Conservation (phyloP, 768 basidiomycete species). For the Macrolepiota fuliginosa region DNA sequence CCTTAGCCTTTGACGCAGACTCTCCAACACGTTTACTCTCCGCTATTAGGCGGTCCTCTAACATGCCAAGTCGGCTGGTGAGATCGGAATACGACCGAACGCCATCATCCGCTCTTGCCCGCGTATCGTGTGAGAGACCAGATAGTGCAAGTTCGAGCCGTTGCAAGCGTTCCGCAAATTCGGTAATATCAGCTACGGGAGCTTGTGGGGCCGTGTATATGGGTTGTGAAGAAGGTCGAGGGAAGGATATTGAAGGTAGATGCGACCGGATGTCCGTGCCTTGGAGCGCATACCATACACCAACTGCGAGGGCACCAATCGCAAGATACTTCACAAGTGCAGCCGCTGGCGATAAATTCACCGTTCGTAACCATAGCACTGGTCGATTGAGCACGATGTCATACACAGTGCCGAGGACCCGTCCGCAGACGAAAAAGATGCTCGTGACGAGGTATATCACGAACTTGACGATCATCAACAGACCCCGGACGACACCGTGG, state of each 20-base stretch:
- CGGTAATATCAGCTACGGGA: slow-evolving; percentile 65
- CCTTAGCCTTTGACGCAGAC: slow-evolving; percentile 52
- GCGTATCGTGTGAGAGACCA: slow-evolving; percentile 52
- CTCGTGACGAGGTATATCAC: slow-evolving; percentile 31
- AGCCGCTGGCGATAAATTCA: slow-evolving; percentile 24
- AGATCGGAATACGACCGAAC: slow-evolving; percentile 50
- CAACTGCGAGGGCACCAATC: slow-evolving; percentile 41
- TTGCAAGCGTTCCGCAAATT: slow-evolving; percentile 60
- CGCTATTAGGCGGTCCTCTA: slow-evolving; percentile 50
- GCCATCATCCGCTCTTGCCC: slow-evolving; percentile 52
- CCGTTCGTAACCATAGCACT: slow-evolving; percentile 31
- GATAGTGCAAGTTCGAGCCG: slow-evolving; percentile 63
- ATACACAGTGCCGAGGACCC: slow-evolving; percentile 45
- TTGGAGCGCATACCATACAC: slow-evolving; percentile 43
- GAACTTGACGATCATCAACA: slow-evolving; percentile 20
- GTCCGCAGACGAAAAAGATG: slow-evolving; percentile 42
- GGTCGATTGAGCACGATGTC: slow-evolving; percentile 52
- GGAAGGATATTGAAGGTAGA: slow-evolving; percentile 27
- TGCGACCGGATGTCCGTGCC: slow-evolving; percentile 34
- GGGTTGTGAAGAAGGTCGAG: slow-evolving; percentile 17
- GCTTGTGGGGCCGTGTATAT: slow-evolving; percentile 53
- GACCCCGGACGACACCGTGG: slow-evolving; percentile 25
- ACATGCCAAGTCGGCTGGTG: slow-evolving; percentile 46
- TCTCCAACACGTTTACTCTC: slow-evolving; percentile 38
- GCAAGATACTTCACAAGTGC: slow-evolving; percentile 39